A percentile compares a stretch with the other conserved stretches of the same genome.
phyloP scores from a whole-genome alignment of 2,329 filamentous ascomycete genomes.

The Ascomycota sp. region DNA sequence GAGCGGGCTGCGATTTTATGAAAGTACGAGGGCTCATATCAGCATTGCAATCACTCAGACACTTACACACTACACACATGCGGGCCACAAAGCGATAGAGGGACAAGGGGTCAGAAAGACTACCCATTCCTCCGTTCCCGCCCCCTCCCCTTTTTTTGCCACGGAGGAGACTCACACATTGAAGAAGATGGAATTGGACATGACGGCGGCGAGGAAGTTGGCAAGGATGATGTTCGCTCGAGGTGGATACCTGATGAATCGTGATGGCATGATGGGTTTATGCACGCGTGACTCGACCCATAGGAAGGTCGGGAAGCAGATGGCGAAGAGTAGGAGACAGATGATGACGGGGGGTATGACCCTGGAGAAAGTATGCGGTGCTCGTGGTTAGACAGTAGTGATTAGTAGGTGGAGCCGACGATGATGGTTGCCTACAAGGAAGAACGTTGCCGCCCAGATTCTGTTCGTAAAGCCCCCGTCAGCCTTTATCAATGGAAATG shows the following conservation, averaged over 20 bases:
- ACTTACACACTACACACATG: no score
- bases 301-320: conserved; percentile 29
- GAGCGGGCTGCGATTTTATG: conserved; percentile 28
- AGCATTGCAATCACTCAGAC: not conserved
- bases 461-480: conserved; percentile 9
- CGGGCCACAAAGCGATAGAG: no score
- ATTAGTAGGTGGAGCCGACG: not conserved
- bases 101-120: no score
- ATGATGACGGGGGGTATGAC: conserved; percentile 37
- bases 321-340: conserved; percentile 25
- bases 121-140: no score
- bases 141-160: no score
- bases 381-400: not conserved
- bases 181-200: conserved; percentile 36
- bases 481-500: not conserved
- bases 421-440: conserved; percentile 23
- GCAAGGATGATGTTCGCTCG: conserved; percentile 36
- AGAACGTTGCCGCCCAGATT: conserved; percentile 43
- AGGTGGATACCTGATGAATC: conserved; percentile 26
- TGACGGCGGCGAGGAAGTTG: conserved; percentile 29
- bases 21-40: not conserved
- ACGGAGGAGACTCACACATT: conserved; percentile 24
- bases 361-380: conserved; percentile 11
- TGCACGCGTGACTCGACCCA: conserved; percentile 27
- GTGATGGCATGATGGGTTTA: conserved; percentile 39